A percentile compares a stretch with the other conserved stretches of the same genome.
Conservation (phyloP, 176 grass and related monocot species). For the Rhynchospora breviuscula region DNA sequence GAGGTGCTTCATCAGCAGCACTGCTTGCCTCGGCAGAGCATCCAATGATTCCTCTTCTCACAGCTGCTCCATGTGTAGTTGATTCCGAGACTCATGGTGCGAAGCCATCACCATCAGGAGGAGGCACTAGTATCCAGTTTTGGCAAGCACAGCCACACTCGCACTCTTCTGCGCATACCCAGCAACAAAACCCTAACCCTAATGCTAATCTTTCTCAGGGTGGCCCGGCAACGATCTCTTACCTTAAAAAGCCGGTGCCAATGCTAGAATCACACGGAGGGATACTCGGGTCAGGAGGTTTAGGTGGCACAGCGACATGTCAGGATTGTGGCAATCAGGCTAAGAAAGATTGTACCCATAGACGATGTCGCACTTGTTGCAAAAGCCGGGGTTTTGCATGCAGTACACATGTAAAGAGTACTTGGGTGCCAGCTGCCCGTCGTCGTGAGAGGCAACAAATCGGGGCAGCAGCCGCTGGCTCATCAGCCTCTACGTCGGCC, state of each 20-base stretch:
- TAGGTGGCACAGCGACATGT: constrained; percentile 38
- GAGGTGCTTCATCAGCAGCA: neutral
- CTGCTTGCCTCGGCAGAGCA: constrained; percentile 26
- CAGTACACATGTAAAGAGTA: constrained; percentile 77
- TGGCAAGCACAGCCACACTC: constrained; percentile 45
- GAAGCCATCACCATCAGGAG: constrained; percentile 27
- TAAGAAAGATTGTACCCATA: constrained; percentile 73
- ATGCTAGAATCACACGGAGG: constrained; percentile 37
- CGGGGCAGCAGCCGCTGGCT: neutral
- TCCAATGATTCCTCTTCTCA: constrained; percentile 59
- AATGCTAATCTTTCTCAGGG: constrained; percentile 2
- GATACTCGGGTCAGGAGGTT: constrained; percentile 19
- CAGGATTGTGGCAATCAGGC: constrained; percentile 89
- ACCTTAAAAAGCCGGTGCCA: constrained; percentile 40
- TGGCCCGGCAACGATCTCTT: constrained; percentile 39
- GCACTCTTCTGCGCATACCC: neutral
- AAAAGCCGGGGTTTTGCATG: constrained; percentile 80
- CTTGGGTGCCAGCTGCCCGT: constrained; percentile 68
- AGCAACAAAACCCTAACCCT: constrained; percentile 35
- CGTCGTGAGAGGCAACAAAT: constrained; percentile 61
- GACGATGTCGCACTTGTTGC: constrained; percentile 77
- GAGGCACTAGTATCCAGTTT: constrained; percentile 55
- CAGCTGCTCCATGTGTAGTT: constrained; percentile 47
- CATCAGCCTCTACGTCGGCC: constrained; percentile 19
- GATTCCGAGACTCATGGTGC: constrained; percentile 9